Evolutionary conservation across 2,329 filamentous ascomycete species (phyloP).

Genomic region (Exophiala alcalophila): DNA sequence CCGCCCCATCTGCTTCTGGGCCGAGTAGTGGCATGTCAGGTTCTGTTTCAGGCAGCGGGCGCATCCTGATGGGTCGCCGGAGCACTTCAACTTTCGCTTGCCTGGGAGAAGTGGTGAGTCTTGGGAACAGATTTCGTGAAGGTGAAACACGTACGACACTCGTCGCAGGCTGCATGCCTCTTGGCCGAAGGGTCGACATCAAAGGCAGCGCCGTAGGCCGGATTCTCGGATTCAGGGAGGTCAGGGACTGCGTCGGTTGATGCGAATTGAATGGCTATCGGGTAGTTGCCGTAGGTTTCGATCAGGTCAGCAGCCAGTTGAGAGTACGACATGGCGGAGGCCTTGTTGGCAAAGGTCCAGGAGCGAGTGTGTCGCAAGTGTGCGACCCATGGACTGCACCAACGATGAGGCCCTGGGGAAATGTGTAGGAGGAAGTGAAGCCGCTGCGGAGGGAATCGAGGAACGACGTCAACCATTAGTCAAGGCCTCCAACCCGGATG

Average conservation of each 20-base stretch:
- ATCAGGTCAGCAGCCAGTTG: constrained; percentile 6
- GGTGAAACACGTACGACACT: constrained; percentile 42
- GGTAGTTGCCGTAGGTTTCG: constrained; percentile 15
- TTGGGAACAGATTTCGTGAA: constrained; percentile 3
- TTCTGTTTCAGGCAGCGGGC: constrained; percentile 43
- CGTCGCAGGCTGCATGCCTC: constrained; percentile 48
- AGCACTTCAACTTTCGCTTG: constrained; percentile 49
- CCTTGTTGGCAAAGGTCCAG: background rate
- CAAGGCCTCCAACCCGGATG: no score
- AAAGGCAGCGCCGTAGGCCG: constrained; percentile 24
- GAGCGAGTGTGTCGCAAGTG: no score
- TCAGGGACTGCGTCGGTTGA: constrained; percentile 18
- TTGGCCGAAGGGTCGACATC: constrained; percentile 36
- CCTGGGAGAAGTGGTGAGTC: constrained; percentile 35
- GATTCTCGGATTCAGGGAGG: constrained; percentile 15
- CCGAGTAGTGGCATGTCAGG: constrained; percentile 45
- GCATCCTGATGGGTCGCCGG: constrained; percentile 44
- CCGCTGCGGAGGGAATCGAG: no score
- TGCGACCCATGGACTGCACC: no score
- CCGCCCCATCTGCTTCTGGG: constrained; percentile 49
- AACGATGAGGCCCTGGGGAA: no score
- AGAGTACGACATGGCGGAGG: constrained; percentile 14
- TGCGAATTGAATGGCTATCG: constrained; percentile 20
- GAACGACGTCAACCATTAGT: no score
- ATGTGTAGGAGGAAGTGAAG: no score